These are phyloP conservation scores for Orbilia blumenaviensis DNA, from an alignment of 2,329 filamentous ascomycete species.

Conservation along the genomic window DNA sequence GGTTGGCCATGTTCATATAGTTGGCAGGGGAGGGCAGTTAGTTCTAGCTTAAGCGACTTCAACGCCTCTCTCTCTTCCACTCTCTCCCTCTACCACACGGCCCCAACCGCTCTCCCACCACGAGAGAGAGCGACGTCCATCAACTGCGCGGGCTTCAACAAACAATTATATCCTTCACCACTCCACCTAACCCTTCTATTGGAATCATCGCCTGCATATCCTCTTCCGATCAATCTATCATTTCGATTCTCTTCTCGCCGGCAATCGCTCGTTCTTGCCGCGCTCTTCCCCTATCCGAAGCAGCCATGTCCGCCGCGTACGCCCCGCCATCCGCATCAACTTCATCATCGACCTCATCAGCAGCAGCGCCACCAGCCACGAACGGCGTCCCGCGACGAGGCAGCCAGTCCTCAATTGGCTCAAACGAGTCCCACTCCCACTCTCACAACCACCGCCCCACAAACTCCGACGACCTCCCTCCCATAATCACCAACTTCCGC, in stretches of 20 bases:
- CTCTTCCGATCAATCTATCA: conserved; percentile 16
- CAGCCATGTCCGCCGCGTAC: conserved; percentile 41
- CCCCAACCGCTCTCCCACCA: not conserved
- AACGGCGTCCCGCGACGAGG: conserved; percentile 17
- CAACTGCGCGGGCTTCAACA: conserved; percentile 2
- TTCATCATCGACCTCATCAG: not conserved
- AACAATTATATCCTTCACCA: not conserved
- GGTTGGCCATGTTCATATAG: too few species aligned
- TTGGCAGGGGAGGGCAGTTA: too few species aligned
- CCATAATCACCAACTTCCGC: conserved; percentile 51
- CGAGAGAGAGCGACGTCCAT: too few species aligned
- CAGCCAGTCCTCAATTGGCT: conserved; percentile 26
- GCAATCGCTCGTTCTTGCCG: not conserved
- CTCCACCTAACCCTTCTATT: not conserved
- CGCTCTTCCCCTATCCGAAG: not conserved
- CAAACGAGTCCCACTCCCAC: conserved; percentile 20
- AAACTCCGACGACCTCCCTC: conserved; percentile 13
- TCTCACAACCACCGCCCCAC: conserved; percentile 7
- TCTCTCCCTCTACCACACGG: too few species aligned
- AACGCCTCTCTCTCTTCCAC: too few species aligned
- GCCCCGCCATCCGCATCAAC: conserved; percentile 13
- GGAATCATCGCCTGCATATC: conserved; percentile 14
- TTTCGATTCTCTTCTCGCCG: not conserved
- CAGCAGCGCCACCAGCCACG: too few species aligned
- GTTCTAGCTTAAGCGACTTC: too few species aligned